Percentiles rank a stretch among this genome's conserved stretches.
These are phyloP conservation scores for Alternaria triticina DNA, from an alignment of 2,329 filamentous ascomycete genomes.

Conservation along the genomic window DNA sequence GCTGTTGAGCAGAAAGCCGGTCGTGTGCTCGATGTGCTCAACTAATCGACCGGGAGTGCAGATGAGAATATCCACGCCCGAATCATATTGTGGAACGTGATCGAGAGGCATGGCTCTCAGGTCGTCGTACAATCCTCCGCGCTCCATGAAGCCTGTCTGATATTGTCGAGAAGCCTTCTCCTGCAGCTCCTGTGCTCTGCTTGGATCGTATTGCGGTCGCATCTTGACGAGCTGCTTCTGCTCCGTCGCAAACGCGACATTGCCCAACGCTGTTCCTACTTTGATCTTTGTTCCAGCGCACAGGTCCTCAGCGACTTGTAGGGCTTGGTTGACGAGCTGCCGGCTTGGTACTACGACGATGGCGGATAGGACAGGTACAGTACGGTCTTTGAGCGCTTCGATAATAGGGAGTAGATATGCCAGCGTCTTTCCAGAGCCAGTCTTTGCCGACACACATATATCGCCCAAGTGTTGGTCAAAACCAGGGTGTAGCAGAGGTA, in stretches of 20 bases:
- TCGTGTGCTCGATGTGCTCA: slow-evolving; percentile 85
- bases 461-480: slow-evolving; percentile 71
- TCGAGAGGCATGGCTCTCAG: slow-evolving; percentile 57
- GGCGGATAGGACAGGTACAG: slow-evolving; percentile 72
- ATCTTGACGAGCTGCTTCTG: slow-evolving; percentile 67
- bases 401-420: slow-evolving; percentile 89
- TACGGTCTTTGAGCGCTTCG: slow-evolving; percentile 71
- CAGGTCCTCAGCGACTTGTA: slow-evolving; percentile 73
- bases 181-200: slow-evolving; percentile 59
- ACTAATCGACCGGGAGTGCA: slow-evolving; percentile 92
- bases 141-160: slow-evolving; percentile 42
- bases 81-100: slow-evolving; percentile 69
- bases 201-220: slow-evolving; percentile 67
- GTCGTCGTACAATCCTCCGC: slow-evolving; percentile 48
- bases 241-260: slow-evolving; percentile 72
- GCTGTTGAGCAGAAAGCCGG: slow-evolving; percentile 78
- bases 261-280: slow-evolving; percentile 83
- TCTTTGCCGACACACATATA: slow-evolving; percentile 88
- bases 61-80: slow-evolving; percentile 85
- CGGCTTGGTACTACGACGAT: slow-evolving; percentile 89
- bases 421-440: slow-evolving; percentile 93
- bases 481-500: slow-evolving; percentile 78
- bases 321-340: slow-evolving; percentile 86
- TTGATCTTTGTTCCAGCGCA: slow-evolving; percentile 77
- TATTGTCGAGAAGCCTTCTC: slow-evolving; percentile 46